Evolutionary conservation across 2,329 filamentous ascomycete species (phyloP).

Genomic region (Pseudogymnoascus sp.): DNA sequence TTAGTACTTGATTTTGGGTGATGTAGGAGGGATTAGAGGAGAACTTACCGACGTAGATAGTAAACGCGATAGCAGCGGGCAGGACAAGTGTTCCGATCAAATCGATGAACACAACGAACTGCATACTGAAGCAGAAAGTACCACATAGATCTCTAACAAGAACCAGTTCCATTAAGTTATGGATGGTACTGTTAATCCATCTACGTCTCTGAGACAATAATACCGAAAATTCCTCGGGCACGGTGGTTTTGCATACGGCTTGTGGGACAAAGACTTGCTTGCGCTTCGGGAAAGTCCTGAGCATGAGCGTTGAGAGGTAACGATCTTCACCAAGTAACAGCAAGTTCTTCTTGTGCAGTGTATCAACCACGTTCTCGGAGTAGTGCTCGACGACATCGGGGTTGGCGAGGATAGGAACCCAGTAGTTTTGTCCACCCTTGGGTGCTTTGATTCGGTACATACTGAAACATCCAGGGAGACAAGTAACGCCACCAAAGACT

Average conservation of each 20-base stretch:
- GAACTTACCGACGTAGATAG: constrained; percentile 82
- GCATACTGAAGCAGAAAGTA: constrained; percentile 99
- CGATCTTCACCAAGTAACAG: constrained; percentile 88
- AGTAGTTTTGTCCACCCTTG: constrained; percentile 97
- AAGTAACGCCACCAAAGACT: constrained; percentile 97
- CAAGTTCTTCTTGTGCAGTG: constrained; percentile 94
- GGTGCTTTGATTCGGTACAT: constrained; percentile 99
- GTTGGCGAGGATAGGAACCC: constrained; percentile 97
- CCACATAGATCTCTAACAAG: constrained; percentile 93
- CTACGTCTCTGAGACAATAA: constrained; percentile 88
- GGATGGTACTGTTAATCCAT: constrained; percentile 99
- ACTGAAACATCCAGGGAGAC: constrained; percentile 96
- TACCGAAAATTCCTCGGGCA: constrained; percentile 87
- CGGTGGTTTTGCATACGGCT: constrained; percentile 96
- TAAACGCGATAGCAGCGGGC: constrained; percentile 93
- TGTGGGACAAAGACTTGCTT: constrained; percentile 99
- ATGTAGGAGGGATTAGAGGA: neutral
- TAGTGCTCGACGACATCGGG: constrained; percentile 99
- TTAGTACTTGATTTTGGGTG: constrained; percentile 17
- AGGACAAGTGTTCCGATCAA: constrained; percentile 89
- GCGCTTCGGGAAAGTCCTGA: constrained; percentile 96
- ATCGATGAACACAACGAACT: constrained; percentile 95
- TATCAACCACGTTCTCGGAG: constrained; percentile 97
- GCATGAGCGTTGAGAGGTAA: constrained; percentile 93
- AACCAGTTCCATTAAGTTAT: constrained; percentile 96